Conservation (phyloP, 371 early-diverging fungal species). For the Mortierella sp. region DNA sequence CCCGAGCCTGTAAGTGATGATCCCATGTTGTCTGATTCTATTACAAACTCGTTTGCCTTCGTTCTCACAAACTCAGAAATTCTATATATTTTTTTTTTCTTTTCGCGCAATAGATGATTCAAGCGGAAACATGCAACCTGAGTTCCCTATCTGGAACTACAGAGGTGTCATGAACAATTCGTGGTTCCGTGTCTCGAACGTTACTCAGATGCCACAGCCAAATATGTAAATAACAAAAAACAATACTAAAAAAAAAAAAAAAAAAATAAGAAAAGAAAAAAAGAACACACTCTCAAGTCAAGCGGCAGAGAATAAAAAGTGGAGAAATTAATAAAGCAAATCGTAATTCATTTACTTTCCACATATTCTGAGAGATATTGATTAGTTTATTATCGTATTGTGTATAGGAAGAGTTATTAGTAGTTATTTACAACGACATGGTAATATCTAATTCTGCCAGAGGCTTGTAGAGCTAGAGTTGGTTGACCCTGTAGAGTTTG, state of each 20-base stretch:
- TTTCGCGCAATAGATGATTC: conserved; percentile 67
- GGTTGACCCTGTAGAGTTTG: not conserved
- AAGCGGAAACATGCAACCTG: conserved; percentile 84
- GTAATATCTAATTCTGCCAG: too few species aligned
- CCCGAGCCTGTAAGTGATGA: conserved; percentile 74
- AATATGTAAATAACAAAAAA: conserved; percentile 16
- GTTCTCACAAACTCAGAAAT: not conserved
- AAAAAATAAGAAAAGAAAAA: not conserved
- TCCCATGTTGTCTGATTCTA: not conserved
- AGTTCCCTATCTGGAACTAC: conserved; percentile 85
- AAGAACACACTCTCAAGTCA: too few species aligned
- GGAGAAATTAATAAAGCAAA: too few species aligned
- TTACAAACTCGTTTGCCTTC: not conserved
- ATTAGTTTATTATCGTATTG: too few species aligned
- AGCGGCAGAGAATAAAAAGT: too few species aligned
- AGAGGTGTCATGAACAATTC: conserved; percentile 89
- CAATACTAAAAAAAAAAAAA: not conserved
- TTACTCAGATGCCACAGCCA: conserved; percentile 13
- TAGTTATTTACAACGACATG: not conserved
- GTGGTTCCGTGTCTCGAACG: conserved; percentile 63
- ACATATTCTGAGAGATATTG: too few species aligned
- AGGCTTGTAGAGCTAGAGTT: not conserved
- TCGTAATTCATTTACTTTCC: too few species aligned
- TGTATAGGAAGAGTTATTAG: too few species aligned
- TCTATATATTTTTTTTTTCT: not conserved